Evolutionary conservation across 768 basidiomycete genomes (phyloP).

Genomic region (Mycena rebaudengoi): DNA sequence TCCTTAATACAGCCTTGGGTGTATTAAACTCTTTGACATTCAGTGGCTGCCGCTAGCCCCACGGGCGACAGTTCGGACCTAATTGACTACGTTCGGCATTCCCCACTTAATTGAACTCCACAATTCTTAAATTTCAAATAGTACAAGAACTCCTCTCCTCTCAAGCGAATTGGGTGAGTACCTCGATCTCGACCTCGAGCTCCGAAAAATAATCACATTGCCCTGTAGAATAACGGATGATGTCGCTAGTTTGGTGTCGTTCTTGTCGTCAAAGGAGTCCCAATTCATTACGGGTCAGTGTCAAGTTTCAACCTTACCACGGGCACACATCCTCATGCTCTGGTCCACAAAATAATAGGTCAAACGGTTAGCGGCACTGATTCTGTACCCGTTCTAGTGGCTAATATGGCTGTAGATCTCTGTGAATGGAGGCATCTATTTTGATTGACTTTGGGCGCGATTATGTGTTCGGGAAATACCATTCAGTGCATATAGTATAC

Average conservation of each 20-base stretch:
- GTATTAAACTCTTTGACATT: no score
- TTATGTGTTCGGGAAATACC: no score
- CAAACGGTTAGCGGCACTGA: slow-evolving; percentile 6
- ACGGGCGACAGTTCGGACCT: no score
- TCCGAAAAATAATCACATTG: background rate
- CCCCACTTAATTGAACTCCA: no score
- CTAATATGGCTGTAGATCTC: slow-evolving; percentile 3
- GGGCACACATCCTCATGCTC: background rate
- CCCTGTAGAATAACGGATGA: slow-evolving; percentile 21
- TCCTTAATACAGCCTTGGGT: no score
- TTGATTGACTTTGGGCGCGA: slow-evolving; percentile 10
- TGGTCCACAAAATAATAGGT: background rate
- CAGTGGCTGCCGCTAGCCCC: no score
- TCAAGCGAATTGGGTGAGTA: background rate
- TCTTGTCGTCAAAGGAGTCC: slow-evolving; percentile 37
- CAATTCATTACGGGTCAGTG: slow-evolving; percentile 35
- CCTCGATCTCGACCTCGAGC: background rate
- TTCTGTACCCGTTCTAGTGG: background rate
- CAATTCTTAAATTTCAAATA: no score
- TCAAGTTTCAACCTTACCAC: no score
- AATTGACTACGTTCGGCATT: no score
- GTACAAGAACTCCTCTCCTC: no score
- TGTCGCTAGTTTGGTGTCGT: slow-evolving; percentile 37
- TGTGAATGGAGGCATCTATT: slow-evolving; percentile 14
- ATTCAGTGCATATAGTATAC: no score